Evolutionary conservation across 2,329 filamentous ascomycete genomes (phyloP).

Genomic region (Phymatotrichopsis omnivora): DNA sequence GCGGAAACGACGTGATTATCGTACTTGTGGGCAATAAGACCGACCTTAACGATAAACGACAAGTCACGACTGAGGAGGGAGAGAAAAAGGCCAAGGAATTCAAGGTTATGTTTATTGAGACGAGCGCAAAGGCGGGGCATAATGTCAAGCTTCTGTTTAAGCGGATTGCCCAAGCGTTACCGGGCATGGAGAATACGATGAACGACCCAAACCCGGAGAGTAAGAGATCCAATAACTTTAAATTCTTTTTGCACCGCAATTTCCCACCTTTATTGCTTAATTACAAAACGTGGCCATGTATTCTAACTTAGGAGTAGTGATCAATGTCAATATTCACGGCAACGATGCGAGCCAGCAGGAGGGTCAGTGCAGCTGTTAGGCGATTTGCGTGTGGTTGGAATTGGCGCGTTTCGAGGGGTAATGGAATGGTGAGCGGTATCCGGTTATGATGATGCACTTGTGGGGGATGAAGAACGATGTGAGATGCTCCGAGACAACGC

Average conservation of each 20-base stretch:
- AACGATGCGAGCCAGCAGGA: conserved; percentile 23
- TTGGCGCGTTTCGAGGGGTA: too few relatives aligned
- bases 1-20: conserved; percentile 97
- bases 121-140: conserved; percentile 91
- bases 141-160: conserved; percentile 97
- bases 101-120: conserved; percentile 98
- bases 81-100: conserved; percentile 98
- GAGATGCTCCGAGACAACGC: too few relatives aligned
- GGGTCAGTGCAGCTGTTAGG: conserved; percentile 22
- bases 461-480: too few relatives aligned
- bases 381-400: too few relatives aligned
- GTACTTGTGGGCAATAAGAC: conserved; percentile 99
- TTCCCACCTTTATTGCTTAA: conserved; percentile 30
- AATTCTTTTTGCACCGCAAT: too few relatives aligned
- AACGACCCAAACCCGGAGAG: conserved; percentile 53
- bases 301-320: conserved; percentile 50
- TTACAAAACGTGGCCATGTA: conserved; percentile 1
- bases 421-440: too few relatives aligned
- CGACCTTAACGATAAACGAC: conserved; percentile 93
- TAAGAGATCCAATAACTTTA: conserved; percentile 58
- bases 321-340: conserved; percentile 74
- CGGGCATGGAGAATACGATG: conserved; percentile 91
- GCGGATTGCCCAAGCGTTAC: conserved; percentile 93
- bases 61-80: conserved; percentile 91
- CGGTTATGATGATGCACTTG: too few relatives aligned